Percentiles rank a stretch among this genome's conserved stretches.
These are phyloP conservation scores for Solanum hybrid DNA, from an alignment of 305 asterid genomes.

Conservation along the genomic window DNA sequence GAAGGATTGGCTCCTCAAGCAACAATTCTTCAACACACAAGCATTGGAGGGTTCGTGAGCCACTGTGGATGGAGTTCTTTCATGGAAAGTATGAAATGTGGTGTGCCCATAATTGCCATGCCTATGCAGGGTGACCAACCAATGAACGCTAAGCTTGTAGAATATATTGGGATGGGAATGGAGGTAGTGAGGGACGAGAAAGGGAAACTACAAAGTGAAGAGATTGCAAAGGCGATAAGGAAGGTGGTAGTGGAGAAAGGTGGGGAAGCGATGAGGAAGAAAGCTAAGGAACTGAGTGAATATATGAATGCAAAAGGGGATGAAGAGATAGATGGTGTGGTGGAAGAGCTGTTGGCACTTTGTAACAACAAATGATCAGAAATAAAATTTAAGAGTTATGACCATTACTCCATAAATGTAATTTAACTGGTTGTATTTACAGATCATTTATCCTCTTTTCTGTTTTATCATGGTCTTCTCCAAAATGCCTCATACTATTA, in stretches of 20 bases:
- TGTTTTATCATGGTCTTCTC: not conserved
- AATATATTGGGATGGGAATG: slow-evolving; percentile 12
- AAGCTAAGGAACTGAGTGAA: not conserved
- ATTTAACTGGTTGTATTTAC: not conserved
- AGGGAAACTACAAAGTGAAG: slow-evolving; percentile 5
- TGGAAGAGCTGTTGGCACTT: not conserved
- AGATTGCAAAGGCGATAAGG: not conserved
- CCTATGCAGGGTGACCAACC: not conserved
- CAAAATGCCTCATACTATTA: not conserved
- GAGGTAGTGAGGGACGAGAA: not conserved
- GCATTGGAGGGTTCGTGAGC: slow-evolving; percentile 31
- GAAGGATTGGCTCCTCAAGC: slow-evolving; percentile 35
- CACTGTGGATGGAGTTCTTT: not conserved
- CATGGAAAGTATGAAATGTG: not conserved
- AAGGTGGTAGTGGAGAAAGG: not conserved
- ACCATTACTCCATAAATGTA: not conserved
- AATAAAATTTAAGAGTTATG: not conserved
- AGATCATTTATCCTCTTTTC: not conserved
- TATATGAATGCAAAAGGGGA: not conserved
- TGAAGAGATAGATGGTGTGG: not conserved
- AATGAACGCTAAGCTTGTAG: not conserved
- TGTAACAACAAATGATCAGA: not conserved
- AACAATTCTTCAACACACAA: slow-evolving; percentile 25
- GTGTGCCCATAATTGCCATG: not conserved
- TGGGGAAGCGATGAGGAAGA: not conserved